phyloP scores from a whole-genome alignment of 2,329 filamentous ascomycete species.

The Lachnellula willkommii region DNA sequence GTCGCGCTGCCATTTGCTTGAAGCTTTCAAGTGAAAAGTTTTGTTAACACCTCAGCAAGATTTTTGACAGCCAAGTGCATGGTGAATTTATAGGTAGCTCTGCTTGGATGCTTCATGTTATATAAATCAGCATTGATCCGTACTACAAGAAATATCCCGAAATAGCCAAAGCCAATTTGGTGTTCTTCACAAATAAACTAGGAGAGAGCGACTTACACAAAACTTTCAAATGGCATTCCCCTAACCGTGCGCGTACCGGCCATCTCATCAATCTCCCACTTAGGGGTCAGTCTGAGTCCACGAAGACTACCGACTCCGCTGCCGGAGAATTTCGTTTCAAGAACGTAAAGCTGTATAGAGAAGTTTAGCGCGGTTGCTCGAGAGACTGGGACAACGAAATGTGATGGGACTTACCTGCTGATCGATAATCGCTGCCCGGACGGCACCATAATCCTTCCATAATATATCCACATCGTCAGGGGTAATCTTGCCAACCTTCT shows the following conservation, averaged over 20 bases:
- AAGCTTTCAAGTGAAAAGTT: no score
- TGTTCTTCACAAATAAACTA: no score
- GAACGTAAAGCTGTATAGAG: constrained; percentile 30
- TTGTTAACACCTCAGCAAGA: no score
- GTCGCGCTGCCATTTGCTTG: no score
- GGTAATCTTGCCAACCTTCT: constrained; percentile 2
- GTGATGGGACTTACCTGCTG: constrained; percentile 12
- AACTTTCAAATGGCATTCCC: constrained; percentile 16
- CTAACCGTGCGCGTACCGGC: background rate
- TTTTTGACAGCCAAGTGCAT: no score
- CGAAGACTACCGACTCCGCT: constrained; percentile 23
- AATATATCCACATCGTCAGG: constrained; percentile 15
- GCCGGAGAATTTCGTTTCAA: constrained; percentile 20
- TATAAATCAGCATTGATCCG: no score
- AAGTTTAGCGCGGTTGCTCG: background rate
- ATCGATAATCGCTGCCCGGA: constrained; percentile 17
- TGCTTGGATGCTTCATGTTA: no score
- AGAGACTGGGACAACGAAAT: background rate
- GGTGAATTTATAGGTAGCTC: no score
- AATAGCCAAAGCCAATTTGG: no score
- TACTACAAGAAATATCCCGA: no score
- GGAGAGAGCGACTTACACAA: constrained; percentile 1
- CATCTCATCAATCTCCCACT: constrained; percentile 2
- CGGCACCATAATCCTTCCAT: constrained; percentile 4
- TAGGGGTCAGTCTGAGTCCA: no score